Conservation (phyloP, 306 rosid genomes). For the Fagus sylvatica region DNA sequence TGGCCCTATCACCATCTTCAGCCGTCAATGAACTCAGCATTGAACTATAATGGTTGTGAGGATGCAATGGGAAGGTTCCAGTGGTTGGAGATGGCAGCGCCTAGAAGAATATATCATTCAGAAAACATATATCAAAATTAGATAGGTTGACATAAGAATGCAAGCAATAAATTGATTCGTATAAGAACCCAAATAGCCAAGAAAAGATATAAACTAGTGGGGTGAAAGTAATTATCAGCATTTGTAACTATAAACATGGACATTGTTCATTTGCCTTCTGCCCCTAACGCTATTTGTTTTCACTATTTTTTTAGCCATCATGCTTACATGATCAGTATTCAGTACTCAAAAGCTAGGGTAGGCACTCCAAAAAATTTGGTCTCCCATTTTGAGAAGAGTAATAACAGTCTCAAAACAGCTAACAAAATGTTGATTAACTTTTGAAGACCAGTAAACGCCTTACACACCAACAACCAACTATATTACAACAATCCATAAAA, state of each 20-base stretch:
- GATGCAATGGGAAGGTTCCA: conserved; percentile 53
- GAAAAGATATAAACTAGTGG: not conserved
- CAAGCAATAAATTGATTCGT: not conserved
- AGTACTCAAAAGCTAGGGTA: not conserved
- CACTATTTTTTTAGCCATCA: not conserved
- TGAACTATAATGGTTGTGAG: conserved; percentile 30
- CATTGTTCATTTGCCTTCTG: not conserved
- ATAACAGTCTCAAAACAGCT: not conserved
- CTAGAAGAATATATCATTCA: conserved; percentile 34
- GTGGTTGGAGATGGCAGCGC: conserved; percentile 85
- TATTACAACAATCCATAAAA: not conserved
- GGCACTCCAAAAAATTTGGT: not conserved
- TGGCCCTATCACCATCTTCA: conserved; percentile 32
- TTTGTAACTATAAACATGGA: not conserved
- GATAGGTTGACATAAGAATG: not conserved
- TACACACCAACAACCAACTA: not conserved
- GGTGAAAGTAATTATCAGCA: not conserved
- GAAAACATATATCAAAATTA: not conserved
- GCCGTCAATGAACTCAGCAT: conserved; percentile 22
- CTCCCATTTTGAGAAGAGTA: not conserved
- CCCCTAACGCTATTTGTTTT: not conserved
- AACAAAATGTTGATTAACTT: not conserved
- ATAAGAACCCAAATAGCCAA: not conserved
- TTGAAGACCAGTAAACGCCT: not conserved
- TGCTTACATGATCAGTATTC: not conserved